phyloP scores from a whole-genome alignment of 2,329 filamentous ascomycete genomes.

The Exophiala xenobiotica region DNA sequence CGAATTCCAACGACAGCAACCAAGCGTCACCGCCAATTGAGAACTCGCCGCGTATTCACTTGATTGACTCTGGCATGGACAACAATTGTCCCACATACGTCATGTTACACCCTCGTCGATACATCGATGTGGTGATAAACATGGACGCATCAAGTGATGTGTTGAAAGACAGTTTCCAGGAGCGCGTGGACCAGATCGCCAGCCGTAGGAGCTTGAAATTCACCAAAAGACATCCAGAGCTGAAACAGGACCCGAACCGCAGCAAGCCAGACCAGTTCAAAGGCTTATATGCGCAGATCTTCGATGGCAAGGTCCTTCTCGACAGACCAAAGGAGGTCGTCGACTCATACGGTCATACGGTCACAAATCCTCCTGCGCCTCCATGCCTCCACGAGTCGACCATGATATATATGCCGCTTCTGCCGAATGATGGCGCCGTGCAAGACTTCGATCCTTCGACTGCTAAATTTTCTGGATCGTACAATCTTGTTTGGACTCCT shows the following conservation, averaged over 20 bases:
- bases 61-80: conserved; percentile 21
- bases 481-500: conserved; percentile 20
- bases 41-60: conserved; percentile 19
- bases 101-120: conserved; percentile 15
- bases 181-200: conserved; percentile 21
- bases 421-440: conserved; percentile 18
- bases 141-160: conserved; percentile 23
- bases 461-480: conserved; percentile 21
- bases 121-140: conserved; percentile 21
- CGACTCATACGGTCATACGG: conserved; percentile 17
- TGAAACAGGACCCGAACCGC: conserved; percentile 5
- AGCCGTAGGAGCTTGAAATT: conserved; percentile 13
- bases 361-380: conserved; percentile 16
- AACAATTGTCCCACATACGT: conserved; percentile 25
- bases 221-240: conserved; percentile 9
- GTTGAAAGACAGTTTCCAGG: conserved; percentile 22
- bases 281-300: conserved; percentile 18
- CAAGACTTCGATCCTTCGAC: conserved; percentile 19
- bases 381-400: conserved; percentile 12
- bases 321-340: conserved; percentile 12
- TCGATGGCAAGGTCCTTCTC: conserved; percentile 15
- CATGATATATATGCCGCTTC: conserved; percentile 19
- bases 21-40: conserved; percentile 15
- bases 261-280: conserved; percentile 13
- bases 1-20: conserved; percentile 1